Evolutionary conservation across 495 filamentous ascomycete species (phyloP).

Genomic region (Aspergillus cristatus): DNA sequence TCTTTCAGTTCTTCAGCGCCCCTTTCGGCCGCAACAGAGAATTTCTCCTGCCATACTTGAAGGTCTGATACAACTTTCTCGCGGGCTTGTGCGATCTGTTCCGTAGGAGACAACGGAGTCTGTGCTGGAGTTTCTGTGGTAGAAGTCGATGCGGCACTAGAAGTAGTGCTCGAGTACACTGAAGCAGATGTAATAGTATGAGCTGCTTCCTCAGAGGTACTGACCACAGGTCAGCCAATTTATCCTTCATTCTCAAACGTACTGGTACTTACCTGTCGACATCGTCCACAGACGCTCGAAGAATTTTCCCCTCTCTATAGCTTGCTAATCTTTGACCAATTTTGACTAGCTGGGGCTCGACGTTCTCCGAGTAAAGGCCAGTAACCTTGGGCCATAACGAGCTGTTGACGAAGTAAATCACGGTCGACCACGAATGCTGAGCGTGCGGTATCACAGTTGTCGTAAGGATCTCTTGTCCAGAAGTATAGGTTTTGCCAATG

Average conservation of each 20-base stretch:
- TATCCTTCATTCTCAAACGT: background rate
- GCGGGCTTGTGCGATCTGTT: conserved; percentile 45
- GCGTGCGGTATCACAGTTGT: conserved; percentile 66
- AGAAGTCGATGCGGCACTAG: conserved; percentile 14
- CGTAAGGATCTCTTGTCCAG: conserved; percentile 54
- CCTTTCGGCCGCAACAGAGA: conserved; percentile 70
- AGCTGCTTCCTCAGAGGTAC: conserved; percentile 18
- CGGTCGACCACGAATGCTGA: conserved; percentile 57
- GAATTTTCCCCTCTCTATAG: conserved; percentile 59
- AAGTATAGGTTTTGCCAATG: conserved; percentile 55
- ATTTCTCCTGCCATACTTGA: conserved; percentile 73
- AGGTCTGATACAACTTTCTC: conserved; percentile 72
- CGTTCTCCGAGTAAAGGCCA: conserved; percentile 76
- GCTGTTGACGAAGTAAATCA: conserved; percentile 57
- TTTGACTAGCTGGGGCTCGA: conserved; percentile 88
- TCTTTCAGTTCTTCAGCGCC: conserved; percentile 61
- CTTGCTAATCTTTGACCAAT: conserved; percentile 84
- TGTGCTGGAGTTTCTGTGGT: conserved; percentile 12
- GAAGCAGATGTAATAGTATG: conserved; percentile 14
- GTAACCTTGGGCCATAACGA: conserved; percentile 72
- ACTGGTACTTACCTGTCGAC: conserved; percentile 34
- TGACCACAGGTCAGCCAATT: conserved; percentile 13
- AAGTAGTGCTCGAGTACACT: conserved; percentile 9
- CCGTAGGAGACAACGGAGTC: conserved; percentile 25
- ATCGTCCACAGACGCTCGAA: conserved; percentile 50